phyloP scores from a whole-genome alignment of 306 rosid species.

The Hippophae rhamnoides region DNA sequence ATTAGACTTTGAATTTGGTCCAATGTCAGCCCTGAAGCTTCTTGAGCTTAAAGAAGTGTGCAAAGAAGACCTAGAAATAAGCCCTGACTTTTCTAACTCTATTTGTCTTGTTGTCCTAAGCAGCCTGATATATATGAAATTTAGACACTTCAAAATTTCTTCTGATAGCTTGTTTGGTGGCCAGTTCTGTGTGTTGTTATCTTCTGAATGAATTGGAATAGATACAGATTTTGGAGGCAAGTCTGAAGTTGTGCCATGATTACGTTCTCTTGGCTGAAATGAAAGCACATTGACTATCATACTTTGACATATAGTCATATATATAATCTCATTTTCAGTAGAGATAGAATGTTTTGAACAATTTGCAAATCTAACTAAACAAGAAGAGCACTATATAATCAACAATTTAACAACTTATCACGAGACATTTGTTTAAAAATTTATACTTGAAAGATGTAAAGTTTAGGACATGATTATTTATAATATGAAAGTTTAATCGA shows the following conservation, averaged over 20 bases:
- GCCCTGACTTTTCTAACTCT: constrained; percentile 87
- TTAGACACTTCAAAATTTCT: constrained; percentile 85
- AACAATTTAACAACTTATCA: too few relatives aligned
- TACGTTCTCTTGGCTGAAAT: constrained; percentile 47
- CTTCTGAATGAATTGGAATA: constrained; percentile 45
- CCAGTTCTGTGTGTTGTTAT: constrained; percentile 51
- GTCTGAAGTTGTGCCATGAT: constrained; percentile 37
- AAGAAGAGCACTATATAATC: too few relatives aligned
- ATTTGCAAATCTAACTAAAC: too few relatives aligned
- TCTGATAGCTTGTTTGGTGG: constrained; percentile 92
- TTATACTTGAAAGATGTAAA: too few relatives aligned
- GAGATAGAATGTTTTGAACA: too few relatives aligned
- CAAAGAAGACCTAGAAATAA: constrained; percentile 46
- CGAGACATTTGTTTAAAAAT: too few relatives aligned
- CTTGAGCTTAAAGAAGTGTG: constrained; percentile 70
- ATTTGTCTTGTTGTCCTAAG: constrained; percentile 83
- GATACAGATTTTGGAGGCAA: constrained; percentile 46
- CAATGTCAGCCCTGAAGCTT: constrained; percentile 72
- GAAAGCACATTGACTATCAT: too few relatives aligned
- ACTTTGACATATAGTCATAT: too few relatives aligned
- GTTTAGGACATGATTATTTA: too few relatives aligned
- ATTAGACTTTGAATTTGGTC: constrained; percentile 38
- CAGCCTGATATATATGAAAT: constrained; percentile 72
- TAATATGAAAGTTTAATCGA: too few relatives aligned
- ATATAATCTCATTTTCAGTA: too few relatives aligned